Percentiles rank a stretch among this genome's conserved stretches.
phyloP scores from a whole-genome alignment of 1,284 basidiomycete species.

The Trichosporon faecale region DNA sequence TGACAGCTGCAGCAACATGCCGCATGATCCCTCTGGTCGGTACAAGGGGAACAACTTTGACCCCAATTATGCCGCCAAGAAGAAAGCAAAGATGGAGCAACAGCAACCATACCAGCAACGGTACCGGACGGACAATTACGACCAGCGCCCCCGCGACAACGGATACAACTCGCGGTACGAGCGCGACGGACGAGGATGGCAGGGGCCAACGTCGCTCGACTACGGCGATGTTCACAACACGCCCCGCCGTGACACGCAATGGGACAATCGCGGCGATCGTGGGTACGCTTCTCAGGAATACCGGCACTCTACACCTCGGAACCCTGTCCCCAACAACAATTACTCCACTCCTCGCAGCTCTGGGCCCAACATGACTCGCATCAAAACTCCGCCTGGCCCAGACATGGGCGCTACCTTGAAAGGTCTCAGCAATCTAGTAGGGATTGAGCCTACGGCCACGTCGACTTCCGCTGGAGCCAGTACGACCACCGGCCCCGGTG shows the following conservation, averaged over 20 bases:
- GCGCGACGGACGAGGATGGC: conserved; percentile 1
- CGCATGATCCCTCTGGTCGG: conserved; percentile 18
- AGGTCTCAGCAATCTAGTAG: not conserved
- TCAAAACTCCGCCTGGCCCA: not conserved
- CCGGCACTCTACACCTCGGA: not conserved
- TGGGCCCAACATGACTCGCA: not conserved
- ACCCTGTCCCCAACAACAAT: not conserved
- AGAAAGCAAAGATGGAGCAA: not conserved
- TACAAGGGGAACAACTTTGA: conserved; percentile 30
- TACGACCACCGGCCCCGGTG: not conserved
- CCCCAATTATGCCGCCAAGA: conserved; percentile 21
- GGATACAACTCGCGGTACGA: not conserved
- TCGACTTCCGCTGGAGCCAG: not conserved
- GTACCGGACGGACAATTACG: not conserved
- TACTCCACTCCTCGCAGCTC: not conserved
- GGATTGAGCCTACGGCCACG: too few relatives aligned
- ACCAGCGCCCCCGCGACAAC: not conserved
- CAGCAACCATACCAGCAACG: not conserved
- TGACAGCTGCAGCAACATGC: conserved; percentile 15
- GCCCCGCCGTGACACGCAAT: not conserved
- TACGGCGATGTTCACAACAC: not conserved
- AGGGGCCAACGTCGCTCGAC: not conserved
- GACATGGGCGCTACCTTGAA: not conserved
- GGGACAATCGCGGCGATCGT: not conserved
- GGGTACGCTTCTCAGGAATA: not conserved